Evolutionary conservation across 208 protist genomes (phyloP).

Genomic region (Crithidia bombi): DNA sequence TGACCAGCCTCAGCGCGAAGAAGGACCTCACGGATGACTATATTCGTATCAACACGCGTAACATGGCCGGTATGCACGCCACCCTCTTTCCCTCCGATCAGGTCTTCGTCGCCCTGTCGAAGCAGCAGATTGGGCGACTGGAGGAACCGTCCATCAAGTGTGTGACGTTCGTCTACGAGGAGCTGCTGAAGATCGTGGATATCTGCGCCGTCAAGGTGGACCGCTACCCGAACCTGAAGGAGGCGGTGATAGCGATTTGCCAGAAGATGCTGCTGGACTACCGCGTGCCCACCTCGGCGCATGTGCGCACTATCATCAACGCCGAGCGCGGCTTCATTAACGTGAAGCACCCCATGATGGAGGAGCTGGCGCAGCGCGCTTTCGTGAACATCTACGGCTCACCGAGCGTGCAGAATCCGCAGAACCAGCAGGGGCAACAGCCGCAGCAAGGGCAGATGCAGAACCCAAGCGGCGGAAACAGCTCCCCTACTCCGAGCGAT

Average conservation of each 20-base stretch:
- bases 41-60: slow-evolving; percentile 96
- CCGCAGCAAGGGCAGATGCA: slow-evolving; percentile 6
- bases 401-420: slow-evolving; percentile 1
- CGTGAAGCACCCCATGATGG: slow-evolving; percentile 93
- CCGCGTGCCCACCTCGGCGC: slow-evolving; percentile 73
- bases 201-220: slow-evolving; percentile 77
- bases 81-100: slow-evolving; percentile 97
- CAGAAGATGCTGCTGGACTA: slow-evolving; percentile 83
- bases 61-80: slow-evolving; percentile 96
- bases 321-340: slow-evolving; percentile 98
- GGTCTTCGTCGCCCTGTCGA: slow-evolving; percentile 96
- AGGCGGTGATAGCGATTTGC: slow-evolving; percentile 86
- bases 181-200: slow-evolving; percentile 94
- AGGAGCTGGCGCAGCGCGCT: slow-evolving; percentile 74
- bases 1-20: slow-evolving; percentile 86
- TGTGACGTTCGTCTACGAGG: slow-evolving; percentile 96
- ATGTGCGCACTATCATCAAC: slow-evolving; percentile 94
- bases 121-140: slow-evolving; percentile 94
- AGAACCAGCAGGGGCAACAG: slow-evolving; percentile 11
- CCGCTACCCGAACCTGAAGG: slow-evolving; percentile 92
- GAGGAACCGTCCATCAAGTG: slow-evolving; percentile 96
- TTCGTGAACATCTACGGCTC: slow-evolving; percentile 83
- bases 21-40: slow-evolving; percentile 95
- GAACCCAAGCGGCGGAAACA: slow-evolving; percentile 15
- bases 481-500: slow-evolving; percentile 12